Percentiles rank a stretch among this genome's conserved stretches.
Evolutionary conservation across 805 yeast genomes (phyloP).

Genomic region (Metschnikowia continentalis): DNA sequence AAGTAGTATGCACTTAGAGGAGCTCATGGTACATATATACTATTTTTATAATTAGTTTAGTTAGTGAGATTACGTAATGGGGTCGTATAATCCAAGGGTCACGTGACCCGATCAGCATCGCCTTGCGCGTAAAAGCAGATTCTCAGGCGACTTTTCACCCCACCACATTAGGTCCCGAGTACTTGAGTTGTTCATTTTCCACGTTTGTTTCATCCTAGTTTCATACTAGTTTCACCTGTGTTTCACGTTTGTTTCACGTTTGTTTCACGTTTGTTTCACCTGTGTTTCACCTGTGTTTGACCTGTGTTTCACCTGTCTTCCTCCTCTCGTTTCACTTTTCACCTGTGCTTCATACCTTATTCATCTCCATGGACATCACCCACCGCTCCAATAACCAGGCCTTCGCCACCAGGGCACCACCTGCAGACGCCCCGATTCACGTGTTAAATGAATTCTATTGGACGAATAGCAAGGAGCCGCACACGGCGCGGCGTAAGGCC

Average conservation of each 20-base stretch:
- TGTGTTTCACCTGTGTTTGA: neutral
- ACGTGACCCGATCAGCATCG: neutral
- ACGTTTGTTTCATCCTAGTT: neutral
- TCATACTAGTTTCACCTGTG: neutral
- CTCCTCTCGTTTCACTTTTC: neutral
- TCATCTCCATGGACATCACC: slow-evolving; percentile 14
- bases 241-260: neutral
- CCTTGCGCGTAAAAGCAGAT: neutral
- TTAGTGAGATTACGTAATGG: no score
- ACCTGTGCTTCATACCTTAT: neutral
- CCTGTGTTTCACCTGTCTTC: neutral
- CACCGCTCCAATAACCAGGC: slow-evolving; percentile 17
- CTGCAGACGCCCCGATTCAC: slow-evolving; percentile 39
- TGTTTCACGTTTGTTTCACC: no score
- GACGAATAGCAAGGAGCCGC: slow-evolving; percentile 83
- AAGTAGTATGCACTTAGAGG: no score
- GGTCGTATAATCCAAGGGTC: neutral
- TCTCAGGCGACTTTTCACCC: neutral
- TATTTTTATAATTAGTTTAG: no score
- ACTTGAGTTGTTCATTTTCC: neutral
- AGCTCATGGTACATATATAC: no score
- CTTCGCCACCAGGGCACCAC: slow-evolving; percentile 27
- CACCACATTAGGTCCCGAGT: neutral
- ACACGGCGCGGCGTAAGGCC: slow-evolving; percentile 64
- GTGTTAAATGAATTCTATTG: slow-evolving; percentile 68